Percentiles rank a stretch among this genome's conserved stretches.
Evolutionary conservation across 2,329 filamentous ascomycete species (phyloP).

Genomic region (Pseudocercospora eumusae): DNA sequence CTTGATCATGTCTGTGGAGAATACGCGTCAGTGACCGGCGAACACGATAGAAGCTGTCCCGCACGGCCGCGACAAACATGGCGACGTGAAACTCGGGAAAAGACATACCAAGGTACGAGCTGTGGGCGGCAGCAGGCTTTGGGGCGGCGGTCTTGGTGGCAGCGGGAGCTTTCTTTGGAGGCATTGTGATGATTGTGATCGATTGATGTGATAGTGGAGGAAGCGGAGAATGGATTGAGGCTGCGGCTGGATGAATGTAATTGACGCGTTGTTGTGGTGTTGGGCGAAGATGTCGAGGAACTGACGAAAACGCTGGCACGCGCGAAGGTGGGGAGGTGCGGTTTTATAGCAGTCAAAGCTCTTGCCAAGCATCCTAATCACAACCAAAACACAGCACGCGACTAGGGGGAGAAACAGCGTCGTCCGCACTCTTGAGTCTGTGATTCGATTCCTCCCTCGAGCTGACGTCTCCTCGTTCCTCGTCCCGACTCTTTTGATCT

Average conservation of each 20-base stretch:
- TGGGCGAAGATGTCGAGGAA: constrained; percentile 5
- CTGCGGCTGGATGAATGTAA: constrained; percentile 16
- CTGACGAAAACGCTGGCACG: constrained; percentile 8
- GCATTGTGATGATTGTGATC: constrained; percentile 29
- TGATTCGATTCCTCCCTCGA: constrained; percentile 9
- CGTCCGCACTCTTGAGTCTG: constrained; percentile 4
- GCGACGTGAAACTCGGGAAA: constrained; percentile 40
- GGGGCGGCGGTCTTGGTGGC: constrained; percentile 58
- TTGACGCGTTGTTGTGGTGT: constrained; percentile 16
- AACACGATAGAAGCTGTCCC: constrained; percentile 27
- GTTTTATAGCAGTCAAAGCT: constrained; percentile 13
- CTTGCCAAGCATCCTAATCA: constrained; percentile 16
- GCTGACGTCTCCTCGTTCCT: neutral
- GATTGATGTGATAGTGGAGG: constrained; percentile 20
- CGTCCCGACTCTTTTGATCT: neutral
- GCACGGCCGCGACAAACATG: constrained; percentile 23
- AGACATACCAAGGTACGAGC: constrained; percentile 66
- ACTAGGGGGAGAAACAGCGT: constrained; percentile 4
- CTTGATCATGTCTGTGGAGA: constrained; percentile 67
- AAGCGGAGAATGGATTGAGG: constrained; percentile 26
- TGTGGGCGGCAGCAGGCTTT: constrained; percentile 56
- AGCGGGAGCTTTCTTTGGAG: constrained; percentile 30
- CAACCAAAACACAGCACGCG: constrained; percentile 8
- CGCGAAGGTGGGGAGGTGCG: constrained; percentile 14
- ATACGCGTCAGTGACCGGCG: constrained; percentile 55